phyloP scores from a whole-genome alignment of 148 eudicot species.

The Rhododendron vialii region DNA sequence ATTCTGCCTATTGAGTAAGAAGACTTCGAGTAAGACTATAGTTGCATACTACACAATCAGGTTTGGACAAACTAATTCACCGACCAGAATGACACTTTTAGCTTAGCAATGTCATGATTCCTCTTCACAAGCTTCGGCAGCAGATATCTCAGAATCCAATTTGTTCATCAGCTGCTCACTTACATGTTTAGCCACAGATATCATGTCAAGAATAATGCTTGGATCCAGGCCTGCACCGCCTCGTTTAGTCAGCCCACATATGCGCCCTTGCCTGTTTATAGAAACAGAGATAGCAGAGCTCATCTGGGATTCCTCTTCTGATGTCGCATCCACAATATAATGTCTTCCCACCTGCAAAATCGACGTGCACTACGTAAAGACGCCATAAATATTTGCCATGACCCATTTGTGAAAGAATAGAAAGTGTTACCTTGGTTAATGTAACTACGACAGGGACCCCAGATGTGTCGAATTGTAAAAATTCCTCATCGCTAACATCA shows the following conservation, averaged over 20 bases:
- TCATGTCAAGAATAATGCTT: conserved; percentile 85
- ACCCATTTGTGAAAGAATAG: background rate
- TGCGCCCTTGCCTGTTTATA: conserved; percentile 58
- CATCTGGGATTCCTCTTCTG: conserved; percentile 95
- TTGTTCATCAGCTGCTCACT: conserved; percentile 72
- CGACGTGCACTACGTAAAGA: background rate
- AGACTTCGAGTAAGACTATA: background rate
- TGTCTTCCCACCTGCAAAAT: conserved; percentile 67
- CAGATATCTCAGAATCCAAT: conserved; percentile 85
- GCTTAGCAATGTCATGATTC: conserved; percentile 19
- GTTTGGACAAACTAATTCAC: background rate
- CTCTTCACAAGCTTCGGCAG: conserved; percentile 56
- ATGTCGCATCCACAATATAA: conserved; percentile 87
- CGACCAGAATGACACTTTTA: background rate
- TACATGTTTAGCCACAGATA: conserved; percentile 75
- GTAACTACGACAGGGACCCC: conserved; percentile 79
- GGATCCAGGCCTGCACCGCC: conserved; percentile 89
- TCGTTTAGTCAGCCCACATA: conserved; percentile 80
- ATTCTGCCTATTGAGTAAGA: background rate
- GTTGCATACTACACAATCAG: background rate
- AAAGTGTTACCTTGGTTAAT: conserved; percentile 64
- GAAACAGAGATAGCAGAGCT: conserved; percentile 79
- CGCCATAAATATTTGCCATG: background rate
- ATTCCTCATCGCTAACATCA: conserved; percentile 93
- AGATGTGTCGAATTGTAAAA: conserved; percentile 78